Evolutionary conservation across 2,329 filamentous ascomycete species (phyloP).

Genomic region (Pyricularia grisea): DNA sequence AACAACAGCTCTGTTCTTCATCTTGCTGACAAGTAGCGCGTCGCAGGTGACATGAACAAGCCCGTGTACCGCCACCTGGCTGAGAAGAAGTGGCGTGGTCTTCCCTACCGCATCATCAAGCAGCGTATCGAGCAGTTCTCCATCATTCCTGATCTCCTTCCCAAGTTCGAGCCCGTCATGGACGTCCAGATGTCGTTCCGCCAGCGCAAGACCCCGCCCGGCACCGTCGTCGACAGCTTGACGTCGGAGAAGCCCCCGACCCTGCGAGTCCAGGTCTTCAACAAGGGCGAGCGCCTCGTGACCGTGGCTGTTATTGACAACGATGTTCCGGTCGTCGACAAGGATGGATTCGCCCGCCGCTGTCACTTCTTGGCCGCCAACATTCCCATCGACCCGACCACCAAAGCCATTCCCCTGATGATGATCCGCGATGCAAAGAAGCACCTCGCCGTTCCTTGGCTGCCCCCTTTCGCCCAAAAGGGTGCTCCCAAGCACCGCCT

Average conservation of each 20-base stretch:
- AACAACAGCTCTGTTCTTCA: conserved; percentile 10
- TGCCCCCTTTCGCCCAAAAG: conserved; percentile 80
- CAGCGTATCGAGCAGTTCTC: conserved; percentile 84
- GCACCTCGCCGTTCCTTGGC: conserved; percentile 71
- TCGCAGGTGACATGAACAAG: conserved; percentile 82
- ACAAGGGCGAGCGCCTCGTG: conserved; percentile 70
- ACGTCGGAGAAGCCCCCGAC: conserved; percentile 66
- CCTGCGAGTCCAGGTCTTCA: conserved; percentile 77
- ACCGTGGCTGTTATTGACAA: conserved; percentile 81
- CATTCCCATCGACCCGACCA: conserved; percentile 41
- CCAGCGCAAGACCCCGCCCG: conserved; percentile 59
- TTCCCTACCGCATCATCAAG: conserved; percentile 67
- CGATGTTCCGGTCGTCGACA: conserved; percentile 74
- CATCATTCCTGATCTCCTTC: conserved; percentile 80
- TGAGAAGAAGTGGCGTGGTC: conserved; percentile 76
- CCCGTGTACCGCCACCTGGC: conserved; percentile 91
- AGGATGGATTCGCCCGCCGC: conserved; percentile 67
- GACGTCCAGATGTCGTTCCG: conserved; percentile 79
- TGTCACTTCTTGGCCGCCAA: conserved; percentile 80
- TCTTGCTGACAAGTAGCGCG: not conserved
- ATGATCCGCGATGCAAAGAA: conserved; percentile 46
- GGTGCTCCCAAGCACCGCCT: conserved; percentile 87
- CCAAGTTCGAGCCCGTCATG: conserved; percentile 65
- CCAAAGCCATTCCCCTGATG: conserved; percentile 54
- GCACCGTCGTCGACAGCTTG: conserved; percentile 66